Evolutionary conservation across 805 yeast species (phyloP).

Genomic region (Pichia membranifaciens): DNA sequence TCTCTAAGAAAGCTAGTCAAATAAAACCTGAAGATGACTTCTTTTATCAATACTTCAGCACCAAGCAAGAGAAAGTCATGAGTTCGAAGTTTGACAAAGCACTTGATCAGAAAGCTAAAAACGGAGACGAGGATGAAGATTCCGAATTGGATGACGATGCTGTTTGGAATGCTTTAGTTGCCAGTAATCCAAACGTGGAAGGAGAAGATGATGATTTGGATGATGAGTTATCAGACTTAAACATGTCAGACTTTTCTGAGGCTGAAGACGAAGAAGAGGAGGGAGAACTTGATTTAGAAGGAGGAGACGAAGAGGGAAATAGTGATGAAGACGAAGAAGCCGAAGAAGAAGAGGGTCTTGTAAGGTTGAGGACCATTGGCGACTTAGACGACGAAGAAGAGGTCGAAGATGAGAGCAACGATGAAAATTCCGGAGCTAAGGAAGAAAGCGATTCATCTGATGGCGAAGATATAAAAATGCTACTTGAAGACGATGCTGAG

Average conservation of each 20-base stretch:
- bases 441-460: conserved; percentile 21
- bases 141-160: conserved; percentile 49
- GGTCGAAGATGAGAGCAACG: conserved; percentile 13
- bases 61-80: conserved; percentile 43
- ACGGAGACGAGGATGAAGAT: conserved; percentile 33
- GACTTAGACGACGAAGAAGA: conserved; percentile 29
- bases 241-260: conserved; percentile 32
- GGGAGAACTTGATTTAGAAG: conserved; percentile 10
- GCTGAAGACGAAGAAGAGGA: conserved; percentile 30
- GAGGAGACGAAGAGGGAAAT: background rate
- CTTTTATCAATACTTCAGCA: conserved; percentile 77
- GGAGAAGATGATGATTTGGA: conserved; percentile 38
- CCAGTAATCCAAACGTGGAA: conserved; percentile 53
- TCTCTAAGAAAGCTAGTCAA: conserved; percentile 51
- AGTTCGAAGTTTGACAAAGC: conserved; percentile 39
- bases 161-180: conserved; percentile 56
- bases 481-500: conserved; percentile 22
- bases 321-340: conserved; percentile 24
- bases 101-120: conserved; percentile 40
- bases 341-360: conserved; percentile 32
- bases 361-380: conserved; percentile 16
- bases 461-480: conserved; percentile 22
- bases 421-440: conserved; percentile 20
- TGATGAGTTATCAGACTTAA: conserved; percentile 34
- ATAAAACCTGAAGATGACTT: conserved; percentile 84